Evolutionary conservation across 768 basidiomycete species (phyloP).

Genomic region (Paxillus ammoniavirescens): DNA sequence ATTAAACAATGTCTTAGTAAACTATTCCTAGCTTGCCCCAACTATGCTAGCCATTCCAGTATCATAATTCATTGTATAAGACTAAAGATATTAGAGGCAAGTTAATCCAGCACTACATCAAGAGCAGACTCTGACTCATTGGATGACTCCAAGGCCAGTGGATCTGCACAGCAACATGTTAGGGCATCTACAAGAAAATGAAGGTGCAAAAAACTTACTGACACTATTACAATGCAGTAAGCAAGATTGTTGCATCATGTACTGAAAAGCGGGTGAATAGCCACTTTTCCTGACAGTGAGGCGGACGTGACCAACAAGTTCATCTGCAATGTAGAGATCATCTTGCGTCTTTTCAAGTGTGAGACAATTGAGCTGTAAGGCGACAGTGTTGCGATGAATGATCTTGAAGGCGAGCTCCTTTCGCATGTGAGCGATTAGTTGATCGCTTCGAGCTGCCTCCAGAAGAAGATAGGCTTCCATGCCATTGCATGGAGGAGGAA

Average conservation of each 20-base stretch:
- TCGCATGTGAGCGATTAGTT: background rate
- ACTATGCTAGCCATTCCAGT: no score
- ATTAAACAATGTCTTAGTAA: no score
- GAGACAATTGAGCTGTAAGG: background rate
- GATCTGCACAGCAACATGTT: no score
- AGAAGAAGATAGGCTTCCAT: constrained; percentile 2
- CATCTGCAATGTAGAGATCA: background rate
- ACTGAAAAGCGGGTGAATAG: background rate
- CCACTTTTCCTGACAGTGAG: background rate
- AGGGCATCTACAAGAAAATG: no score
- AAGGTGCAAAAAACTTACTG: no score
- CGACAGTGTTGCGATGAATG: background rate
- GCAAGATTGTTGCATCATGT: background rate
- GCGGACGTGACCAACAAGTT: background rate
- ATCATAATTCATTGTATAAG: no score
- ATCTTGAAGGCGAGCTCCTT: background rate
- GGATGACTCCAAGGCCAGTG: no score
- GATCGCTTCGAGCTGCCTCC: background rate
- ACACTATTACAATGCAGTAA: no score
- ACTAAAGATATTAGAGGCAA: no score
- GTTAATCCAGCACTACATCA: no score
- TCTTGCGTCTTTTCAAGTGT: background rate
- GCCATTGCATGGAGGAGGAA: background rate
- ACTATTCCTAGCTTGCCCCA: no score
- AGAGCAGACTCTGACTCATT: no score